Percentiles rank a stretch among this genome's conserved stretches.
Conservation (phyloP, 73 alveolate species). For the Paramecium tetraurelia region DNA sequence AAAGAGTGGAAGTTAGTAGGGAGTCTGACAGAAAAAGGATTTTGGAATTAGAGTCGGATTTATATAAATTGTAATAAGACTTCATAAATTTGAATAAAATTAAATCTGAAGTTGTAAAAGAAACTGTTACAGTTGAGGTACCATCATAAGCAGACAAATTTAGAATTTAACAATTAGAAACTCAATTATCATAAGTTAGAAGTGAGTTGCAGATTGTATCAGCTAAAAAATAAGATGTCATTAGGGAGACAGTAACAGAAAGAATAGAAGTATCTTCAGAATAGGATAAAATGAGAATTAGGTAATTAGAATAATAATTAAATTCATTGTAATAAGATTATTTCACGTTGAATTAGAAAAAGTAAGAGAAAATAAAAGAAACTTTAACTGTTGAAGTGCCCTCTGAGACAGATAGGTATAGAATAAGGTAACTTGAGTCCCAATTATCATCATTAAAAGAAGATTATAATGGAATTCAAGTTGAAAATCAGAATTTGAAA, state of each 20-base stretch:
- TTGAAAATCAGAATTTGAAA: background rate
- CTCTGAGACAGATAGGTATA: background rate
- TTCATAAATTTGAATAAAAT: background rate
- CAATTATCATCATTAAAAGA: background rate
- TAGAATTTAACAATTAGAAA: background rate
- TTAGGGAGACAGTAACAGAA: slow-evolving; percentile 9
- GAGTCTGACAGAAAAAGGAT: slow-evolving; percentile 18
- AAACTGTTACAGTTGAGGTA: background rate
- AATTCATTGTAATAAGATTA: background rate
- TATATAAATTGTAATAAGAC: background rate
- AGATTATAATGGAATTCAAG: background rate
- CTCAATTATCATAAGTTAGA: background rate
- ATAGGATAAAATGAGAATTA: background rate
- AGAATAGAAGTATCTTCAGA: slow-evolving; percentile 18
- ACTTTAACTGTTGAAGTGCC: background rate
- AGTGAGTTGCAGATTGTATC: background rate
- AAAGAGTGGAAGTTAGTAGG: background rate
- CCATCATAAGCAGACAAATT: background rate
- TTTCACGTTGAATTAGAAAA: background rate
- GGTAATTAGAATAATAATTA: slow-evolving; percentile 19
- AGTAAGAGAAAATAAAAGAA: slow-evolving; percentile 23
- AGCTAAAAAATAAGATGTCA: background rate
- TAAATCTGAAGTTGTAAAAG: background rate
- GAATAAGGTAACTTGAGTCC: background rate
- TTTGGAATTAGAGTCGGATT: background rate